These are phyloP conservation scores for Apiospora phragmitis DNA, from an alignment of 2,329 filamentous ascomycete genomes.

Conservation along the genomic window DNA sequence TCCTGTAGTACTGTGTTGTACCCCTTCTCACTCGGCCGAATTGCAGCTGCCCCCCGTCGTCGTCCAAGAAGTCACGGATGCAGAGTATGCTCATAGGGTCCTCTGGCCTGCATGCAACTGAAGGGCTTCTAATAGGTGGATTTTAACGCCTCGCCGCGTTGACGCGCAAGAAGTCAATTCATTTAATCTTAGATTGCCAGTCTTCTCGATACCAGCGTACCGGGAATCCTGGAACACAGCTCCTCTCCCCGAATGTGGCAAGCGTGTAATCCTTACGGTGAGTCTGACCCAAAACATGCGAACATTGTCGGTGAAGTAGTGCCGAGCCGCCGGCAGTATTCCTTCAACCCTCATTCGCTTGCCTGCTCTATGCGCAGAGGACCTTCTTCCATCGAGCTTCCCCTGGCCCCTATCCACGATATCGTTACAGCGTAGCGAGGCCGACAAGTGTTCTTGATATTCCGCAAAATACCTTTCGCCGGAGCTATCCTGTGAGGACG, in stretches of 20 bases:
- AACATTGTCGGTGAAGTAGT: not conserved
- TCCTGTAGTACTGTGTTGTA: not conserved
- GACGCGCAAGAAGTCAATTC: not conserved
- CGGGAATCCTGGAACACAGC: not conserved
- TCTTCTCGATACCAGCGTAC: not conserved
- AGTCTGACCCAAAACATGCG: not conserved
- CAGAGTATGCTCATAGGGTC: not conserved
- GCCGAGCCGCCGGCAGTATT: not conserved
- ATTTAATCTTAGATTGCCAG: conserved; percentile 8
- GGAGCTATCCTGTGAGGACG: not conserved
- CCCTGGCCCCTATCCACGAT: not conserved
- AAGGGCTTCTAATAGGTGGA: not conserved
- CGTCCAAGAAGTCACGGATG: not conserved
- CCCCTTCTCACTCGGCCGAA: conserved; percentile 1
- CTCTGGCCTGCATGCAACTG: not conserved
- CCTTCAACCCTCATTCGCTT: not conserved
- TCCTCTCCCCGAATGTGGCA: not conserved
- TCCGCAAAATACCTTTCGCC: not conserved
- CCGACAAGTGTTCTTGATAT: not conserved
- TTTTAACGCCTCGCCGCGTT: conserved; percentile 8
- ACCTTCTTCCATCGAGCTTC: not conserved
- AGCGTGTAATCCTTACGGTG: not conserved
- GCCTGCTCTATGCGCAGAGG: not conserved
- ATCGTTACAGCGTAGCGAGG: not conserved
- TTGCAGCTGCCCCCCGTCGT: not conserved